Percentiles rank a stretch among this genome's conserved stretches.
Conservation (phyloP, 805 yeast species). For the Blastobotrys muscicola region DNA sequence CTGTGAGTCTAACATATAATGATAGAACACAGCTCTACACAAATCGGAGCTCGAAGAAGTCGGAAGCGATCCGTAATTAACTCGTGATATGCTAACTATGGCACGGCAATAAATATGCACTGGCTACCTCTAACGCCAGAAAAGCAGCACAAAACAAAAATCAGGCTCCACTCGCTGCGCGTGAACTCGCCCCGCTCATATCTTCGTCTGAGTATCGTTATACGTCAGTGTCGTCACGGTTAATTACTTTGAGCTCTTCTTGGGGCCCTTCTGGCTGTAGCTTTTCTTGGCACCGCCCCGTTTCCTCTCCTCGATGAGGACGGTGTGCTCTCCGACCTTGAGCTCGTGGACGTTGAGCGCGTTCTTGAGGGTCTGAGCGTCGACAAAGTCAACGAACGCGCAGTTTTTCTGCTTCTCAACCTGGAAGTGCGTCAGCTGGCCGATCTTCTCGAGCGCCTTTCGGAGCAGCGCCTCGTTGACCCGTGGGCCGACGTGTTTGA, state of each 20-base stretch:
- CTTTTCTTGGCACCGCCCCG: constrained; percentile 22
- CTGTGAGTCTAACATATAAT: too few relatives aligned
- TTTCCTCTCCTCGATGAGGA: constrained; percentile 26
- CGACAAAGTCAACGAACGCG: constrained; percentile 31
- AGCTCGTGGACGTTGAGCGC: constrained; percentile 26
- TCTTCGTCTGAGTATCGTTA: too few relatives aligned
- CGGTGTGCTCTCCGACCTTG: constrained; percentile 22
- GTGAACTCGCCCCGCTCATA: too few relatives aligned
- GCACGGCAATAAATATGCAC: too few relatives aligned
- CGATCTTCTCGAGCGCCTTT: constrained; percentile 24
- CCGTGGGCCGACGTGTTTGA: constrained; percentile 25
- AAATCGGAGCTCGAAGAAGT: too few relatives aligned
- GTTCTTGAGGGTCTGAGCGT: constrained; percentile 21
- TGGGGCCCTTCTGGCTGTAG: not conserved
- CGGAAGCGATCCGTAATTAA: too few relatives aligned
- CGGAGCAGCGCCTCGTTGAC: constrained; percentile 22
- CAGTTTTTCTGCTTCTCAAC: constrained; percentile 24
- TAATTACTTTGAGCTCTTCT: not conserved
- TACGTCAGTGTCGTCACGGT: too few relatives aligned
- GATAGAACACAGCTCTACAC: too few relatives aligned
- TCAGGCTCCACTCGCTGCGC: too few relatives aligned
- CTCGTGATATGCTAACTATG: too few relatives aligned
- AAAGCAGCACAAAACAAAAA: too few relatives aligned
- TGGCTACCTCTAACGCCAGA: too few relatives aligned
- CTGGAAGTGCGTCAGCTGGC: constrained; percentile 27